Evolutionary conservation across 495 filamentous ascomycete species (phyloP), one percentile per base, ranked within the genome.

Genomic region (Terfezia boudieri): DNA sequence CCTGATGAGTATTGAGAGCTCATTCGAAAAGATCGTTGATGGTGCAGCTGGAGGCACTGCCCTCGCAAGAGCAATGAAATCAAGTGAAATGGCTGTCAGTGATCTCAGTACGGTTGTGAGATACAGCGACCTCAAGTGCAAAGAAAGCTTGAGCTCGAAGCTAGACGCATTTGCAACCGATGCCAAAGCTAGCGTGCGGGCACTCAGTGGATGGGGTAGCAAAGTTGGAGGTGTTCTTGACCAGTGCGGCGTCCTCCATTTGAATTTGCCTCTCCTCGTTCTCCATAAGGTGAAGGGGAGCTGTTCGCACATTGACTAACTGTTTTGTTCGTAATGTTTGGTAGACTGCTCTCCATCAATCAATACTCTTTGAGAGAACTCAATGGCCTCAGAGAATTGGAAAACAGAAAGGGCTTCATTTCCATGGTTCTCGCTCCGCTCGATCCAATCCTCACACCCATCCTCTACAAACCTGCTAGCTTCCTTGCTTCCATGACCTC

Each of bases 21-120:
- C 63, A 16, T 65, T 65, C 16, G 63, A 65, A 55, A 65, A 64
- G 50, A 64, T 65, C 52, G 63, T 65, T 8, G 63, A 65, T 49
- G 62, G 59, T 9, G 59, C 63, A 10, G 63, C 63, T 9, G 63
- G 63, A 17, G 63, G 63, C 46, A 63, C 56, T 16, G 63, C 64
- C 36, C 58, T 65, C 36, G 63, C 63, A 23, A 53, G 63, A 17
- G 57, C 57, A 11, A 63, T 65, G 57, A 65, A 65, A 35, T 59
- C 61, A 49, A 62, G 59, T 50, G 63, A 65, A 53, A 65, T 65
- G 63, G 63, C 63, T 3, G 63, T 65, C 32, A 59, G 56, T 43
- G 63, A 65, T 51, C 37, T 65, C 20, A 60, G 57, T 23, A 65
- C 62, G 12, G 63, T 65, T 7, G 63, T 65, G 16, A 51, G 57